phyloP scores from a whole-genome alignment of 108 stramenopile genomes.

The Phaeodactylum tricornutum region DNA sequence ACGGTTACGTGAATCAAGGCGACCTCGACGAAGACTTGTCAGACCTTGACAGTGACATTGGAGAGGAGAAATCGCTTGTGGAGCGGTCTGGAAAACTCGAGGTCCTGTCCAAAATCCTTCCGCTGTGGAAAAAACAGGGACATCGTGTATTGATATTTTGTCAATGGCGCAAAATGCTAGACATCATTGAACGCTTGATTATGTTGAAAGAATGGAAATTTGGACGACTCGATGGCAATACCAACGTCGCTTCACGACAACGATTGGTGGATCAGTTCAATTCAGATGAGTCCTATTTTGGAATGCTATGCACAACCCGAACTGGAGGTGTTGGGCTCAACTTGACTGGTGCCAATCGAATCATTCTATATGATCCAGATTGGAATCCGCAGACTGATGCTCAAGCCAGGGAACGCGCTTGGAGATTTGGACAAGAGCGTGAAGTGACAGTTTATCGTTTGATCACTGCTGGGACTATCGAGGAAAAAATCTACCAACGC shows the following conservation, averaged over 20 bases:
- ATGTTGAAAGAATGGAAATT: constrained; percentile 67
- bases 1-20: constrained; percentile 14
- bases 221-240: constrained; percentile 91
- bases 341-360: constrained; percentile 61
- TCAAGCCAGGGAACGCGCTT: constrained; percentile 82
- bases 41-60: constrained; percentile 32
- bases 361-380: constrained; percentile 50
- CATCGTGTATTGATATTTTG: constrained; percentile 95
- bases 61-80: constrained; percentile 35
- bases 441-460: constrained; percentile 94
- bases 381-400: constrained; percentile 94
- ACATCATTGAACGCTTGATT: constrained; percentile 81
- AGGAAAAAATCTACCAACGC: constrained; percentile 97
- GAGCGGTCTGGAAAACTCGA: constrained; percentile 90
- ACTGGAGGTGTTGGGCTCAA: constrained; percentile 96
- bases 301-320: constrained; percentile 91
- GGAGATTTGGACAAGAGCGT: constrained; percentile 91
- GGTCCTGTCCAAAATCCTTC: constrained; percentile 87
- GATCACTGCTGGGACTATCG: constrained; percentile 90
- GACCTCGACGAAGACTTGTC: constrained; percentile 30
- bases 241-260: constrained; percentile 80
- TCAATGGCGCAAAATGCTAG: constrained; percentile 92
- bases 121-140: constrained; percentile 85
- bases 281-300: constrained; percentile 62
- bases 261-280: constrained; percentile 90